Evolutionary conservation across 441 rosid species (phyloP).

Genomic region (Codiaeum variegatum): DNA sequence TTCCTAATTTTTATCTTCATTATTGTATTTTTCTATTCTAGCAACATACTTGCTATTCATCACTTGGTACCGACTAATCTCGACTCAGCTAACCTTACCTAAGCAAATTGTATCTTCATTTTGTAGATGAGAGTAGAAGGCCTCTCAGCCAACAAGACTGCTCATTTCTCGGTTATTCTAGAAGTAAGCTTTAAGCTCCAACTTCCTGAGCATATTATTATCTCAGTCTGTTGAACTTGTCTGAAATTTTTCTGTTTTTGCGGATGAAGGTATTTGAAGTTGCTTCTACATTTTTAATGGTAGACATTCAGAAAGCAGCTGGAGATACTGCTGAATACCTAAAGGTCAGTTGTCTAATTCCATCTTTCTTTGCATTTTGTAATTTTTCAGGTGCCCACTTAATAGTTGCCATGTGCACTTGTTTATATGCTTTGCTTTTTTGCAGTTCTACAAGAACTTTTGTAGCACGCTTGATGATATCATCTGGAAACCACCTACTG

Average conservation of each 20-base stretch:
- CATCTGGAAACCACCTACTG: slow-evolving; percentile 79
- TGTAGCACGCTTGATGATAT: slow-evolving; percentile 80
- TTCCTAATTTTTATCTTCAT: neutral
- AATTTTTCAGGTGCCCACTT: neutral
- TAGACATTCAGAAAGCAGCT: slow-evolving; percentile 76
- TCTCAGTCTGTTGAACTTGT: neutral
- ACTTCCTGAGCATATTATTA: too few relatives aligned
- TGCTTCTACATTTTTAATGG: slow-evolving; percentile 83
- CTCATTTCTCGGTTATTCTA: slow-evolving; percentile 70
- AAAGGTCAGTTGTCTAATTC: slow-evolving; percentile 40
- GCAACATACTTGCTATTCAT: neutral
- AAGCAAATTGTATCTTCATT: slow-evolving; percentile 18
- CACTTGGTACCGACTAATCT: neutral
- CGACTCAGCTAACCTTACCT: slow-evolving; percentile 9
- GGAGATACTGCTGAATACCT: slow-evolving; percentile 82
- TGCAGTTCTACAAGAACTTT: slow-evolving; percentile 87
- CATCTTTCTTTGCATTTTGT: neutral
- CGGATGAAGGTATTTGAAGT: slow-evolving; percentile 74
- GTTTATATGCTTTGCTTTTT: neutral
- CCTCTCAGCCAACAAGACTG: slow-evolving; percentile 55
- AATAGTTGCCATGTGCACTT: neutral
- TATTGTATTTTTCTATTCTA: neutral
- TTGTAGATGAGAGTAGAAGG: slow-evolving; percentile 96
- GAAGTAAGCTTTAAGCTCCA: slow-evolving; percentile 50
- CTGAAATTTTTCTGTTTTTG: neutral